A percentile compares a stretch with the other conserved stretches of the same genome.
phyloP scores from a whole-genome alignment of 2,329 filamentous ascomycete genomes.

The Calonectria pseudoturangicola region DNA sequence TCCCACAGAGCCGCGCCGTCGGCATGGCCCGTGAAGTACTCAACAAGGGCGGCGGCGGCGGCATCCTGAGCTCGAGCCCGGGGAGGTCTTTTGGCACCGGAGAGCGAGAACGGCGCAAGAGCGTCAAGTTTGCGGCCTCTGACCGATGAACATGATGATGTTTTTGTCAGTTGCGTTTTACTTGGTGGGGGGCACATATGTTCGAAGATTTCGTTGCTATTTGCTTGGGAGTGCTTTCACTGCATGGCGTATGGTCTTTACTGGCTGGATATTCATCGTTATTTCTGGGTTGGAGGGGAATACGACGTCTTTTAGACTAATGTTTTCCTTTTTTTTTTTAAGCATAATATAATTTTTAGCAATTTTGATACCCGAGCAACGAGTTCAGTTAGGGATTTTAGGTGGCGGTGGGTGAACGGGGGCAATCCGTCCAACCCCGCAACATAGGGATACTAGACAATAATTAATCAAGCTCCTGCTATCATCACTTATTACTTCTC shows the following conservation, averaged over 20 bases:
- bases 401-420: background rate
- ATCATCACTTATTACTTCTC: background rate
- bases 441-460: background rate
- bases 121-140: slow-evolving; percentile 76
- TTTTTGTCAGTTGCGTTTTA: background rate
- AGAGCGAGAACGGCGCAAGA: slow-evolving; percentile 76
- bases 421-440: background rate
- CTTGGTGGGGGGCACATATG: too few relatives aligned
- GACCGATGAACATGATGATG: slow-evolving; percentile 45
- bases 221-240: background rate
- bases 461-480: background rate
- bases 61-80: slow-evolving; percentile 71
- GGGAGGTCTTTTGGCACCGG: slow-evolving; percentile 59
- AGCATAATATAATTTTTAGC: slow-evolving; percentile 25
- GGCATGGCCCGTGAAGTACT: slow-evolving; percentile 75
- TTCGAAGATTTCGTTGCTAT: background rate
- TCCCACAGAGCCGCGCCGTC: slow-evolving; percentile 76
- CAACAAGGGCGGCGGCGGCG: slow-evolving; percentile 56
- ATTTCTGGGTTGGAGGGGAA: slow-evolving; percentile 5
- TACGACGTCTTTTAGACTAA: background rate
- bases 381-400: slow-evolving; percentile 4
- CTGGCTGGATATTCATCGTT: slow-evolving; percentile 19
- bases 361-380: slow-evolving; percentile 18
- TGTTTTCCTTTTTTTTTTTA: background rate
- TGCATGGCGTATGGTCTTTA: slow-evolving; percentile 22